These are phyloP conservation scores for Cryptosporidium felis DNA, from an alignment of 169 alveolate species.

Conservation along the genomic window DNA sequence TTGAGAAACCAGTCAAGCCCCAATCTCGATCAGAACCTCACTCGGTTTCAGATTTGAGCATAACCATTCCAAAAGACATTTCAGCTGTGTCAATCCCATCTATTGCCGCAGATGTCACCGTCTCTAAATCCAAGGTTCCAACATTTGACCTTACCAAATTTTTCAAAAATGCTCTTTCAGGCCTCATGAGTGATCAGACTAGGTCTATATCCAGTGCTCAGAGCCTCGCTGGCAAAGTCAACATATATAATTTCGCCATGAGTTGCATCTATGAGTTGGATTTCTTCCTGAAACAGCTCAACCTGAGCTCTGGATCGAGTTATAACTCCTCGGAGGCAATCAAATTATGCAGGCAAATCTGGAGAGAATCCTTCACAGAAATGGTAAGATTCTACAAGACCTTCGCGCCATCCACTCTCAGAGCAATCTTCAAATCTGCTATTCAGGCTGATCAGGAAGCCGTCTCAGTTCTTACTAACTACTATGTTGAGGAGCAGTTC, in stretches of 20 bases:
- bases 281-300: neutral
- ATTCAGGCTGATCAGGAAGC: slow-evolving; percentile 59
- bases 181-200: neutral
- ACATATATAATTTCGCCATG: slow-evolving; percentile 57
- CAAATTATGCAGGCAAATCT: slow-evolving; percentile 54
- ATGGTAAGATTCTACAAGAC: slow-evolving; percentile 62
- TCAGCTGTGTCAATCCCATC: neutral
- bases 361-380: slow-evolving; percentile 49
- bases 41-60: neutral
- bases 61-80: neutral
- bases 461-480: slow-evolving; percentile 18
- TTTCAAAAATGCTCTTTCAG: slow-evolving; percentile 2
- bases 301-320: neutral
- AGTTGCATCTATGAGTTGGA: slow-evolving; percentile 64
- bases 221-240: neutral
- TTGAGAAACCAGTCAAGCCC: neutral
- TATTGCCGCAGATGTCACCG: neutral
- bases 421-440: slow-evolving; percentile 49
- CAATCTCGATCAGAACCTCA: neutral
- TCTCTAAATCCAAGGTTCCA: neutral
- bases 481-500: slow-evolving; percentile 63
- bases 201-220: neutral
- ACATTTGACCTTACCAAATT: slow-evolving; percentile 1
- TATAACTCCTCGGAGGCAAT: slow-evolving; percentile 42
- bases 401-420: slow-evolving; percentile 45